Conservation (phyloP, 2,329 filamentous ascomycete species). For the Penicillium vulpinum region DNA sequence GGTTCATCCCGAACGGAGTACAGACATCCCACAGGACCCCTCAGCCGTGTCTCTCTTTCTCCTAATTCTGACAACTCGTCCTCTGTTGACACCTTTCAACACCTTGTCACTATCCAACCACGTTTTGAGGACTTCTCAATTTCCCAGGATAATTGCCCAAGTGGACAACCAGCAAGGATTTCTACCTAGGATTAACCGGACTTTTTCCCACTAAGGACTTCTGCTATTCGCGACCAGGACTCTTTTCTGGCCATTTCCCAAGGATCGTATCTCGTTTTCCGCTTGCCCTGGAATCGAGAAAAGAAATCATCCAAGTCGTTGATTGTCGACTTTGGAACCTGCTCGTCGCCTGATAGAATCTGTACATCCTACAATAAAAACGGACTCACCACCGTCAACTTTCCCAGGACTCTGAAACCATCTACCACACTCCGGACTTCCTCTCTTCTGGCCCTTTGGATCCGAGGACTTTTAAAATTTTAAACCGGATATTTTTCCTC, state of each 20-base stretch:
- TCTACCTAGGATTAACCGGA: slow-evolving; percentile 14
- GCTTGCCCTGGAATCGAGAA: slow-evolving; percentile 15
- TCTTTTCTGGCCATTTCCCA: slow-evolving; percentile 14
- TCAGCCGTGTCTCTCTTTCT: slow-evolving; percentile 4
- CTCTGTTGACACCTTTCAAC: not conserved
- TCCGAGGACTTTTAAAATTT: slow-evolving; percentile 23
- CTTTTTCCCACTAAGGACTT: slow-evolving; percentile 9
- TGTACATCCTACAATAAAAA: slow-evolving; percentile 26
- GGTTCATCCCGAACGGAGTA: slow-evolving; percentile 1
- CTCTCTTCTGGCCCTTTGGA: slow-evolving; percentile 31
- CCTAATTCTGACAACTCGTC: slow-evolving; percentile 7
- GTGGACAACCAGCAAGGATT: slow-evolving; percentile 19
- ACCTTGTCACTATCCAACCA: slow-evolving; percentile 4
- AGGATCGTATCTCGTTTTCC: slow-evolving; percentile 15
- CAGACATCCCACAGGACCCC: slow-evolving; percentile 1
- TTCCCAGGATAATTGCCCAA: slow-evolving; percentile 23
- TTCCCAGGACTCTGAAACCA: slow-evolving; percentile 9
- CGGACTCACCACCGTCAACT: slow-evolving; percentile 17
- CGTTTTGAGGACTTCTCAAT: slow-evolving; percentile 9
- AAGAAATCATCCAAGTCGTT: slow-evolving; percentile 17
- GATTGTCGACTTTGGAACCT: slow-evolving; percentile 15
- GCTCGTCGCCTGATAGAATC: slow-evolving; percentile 16
- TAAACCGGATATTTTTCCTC: slow-evolving; percentile 26
- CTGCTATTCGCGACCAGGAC: slow-evolving; percentile 13
- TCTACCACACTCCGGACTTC: slow-evolving; percentile 18